These are phyloP conservation scores for Coprinopsis marcescibilis DNA, from an alignment of 768 basidiomycete species.

Conservation along the genomic window DNA sequence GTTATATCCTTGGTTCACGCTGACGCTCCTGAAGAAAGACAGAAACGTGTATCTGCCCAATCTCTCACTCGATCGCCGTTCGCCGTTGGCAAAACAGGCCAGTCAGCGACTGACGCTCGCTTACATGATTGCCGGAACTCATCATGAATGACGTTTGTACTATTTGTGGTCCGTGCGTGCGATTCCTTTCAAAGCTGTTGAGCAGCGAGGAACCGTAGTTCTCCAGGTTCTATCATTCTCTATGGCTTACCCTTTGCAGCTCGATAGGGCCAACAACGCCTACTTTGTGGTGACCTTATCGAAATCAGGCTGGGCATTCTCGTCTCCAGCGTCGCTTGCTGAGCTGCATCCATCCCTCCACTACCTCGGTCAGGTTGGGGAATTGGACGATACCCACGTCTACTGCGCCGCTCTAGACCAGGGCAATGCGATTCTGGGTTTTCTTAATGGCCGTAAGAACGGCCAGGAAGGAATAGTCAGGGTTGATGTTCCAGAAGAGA, in stretches of 20 bases:
- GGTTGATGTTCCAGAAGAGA: constrained; percentile 2
- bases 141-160: too few species aligned
- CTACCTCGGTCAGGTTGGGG: constrained; percentile 17
- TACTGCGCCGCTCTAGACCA: constrained; percentile 14
- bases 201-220: too few species aligned
- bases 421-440: constrained; percentile 2
- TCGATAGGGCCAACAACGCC: constrained; percentile 14
- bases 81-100: too few species aligned
- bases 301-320: constrained; percentile 8
- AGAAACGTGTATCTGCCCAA: too few species aligned
- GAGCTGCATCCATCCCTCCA: constrained; percentile 8
- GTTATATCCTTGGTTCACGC: too few species aligned
- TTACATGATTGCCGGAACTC: too few species aligned
- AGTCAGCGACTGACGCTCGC: too few species aligned
- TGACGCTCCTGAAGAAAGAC: too few species aligned
- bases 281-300: constrained; percentile 17
- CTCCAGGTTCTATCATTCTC: too few species aligned
- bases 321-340: constrained; percentile 11
- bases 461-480: constrained; percentile 7
- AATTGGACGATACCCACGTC: constrained; percentile 14
- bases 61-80: too few species aligned
- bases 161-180: too few species aligned
- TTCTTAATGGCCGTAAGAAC: constrained; percentile 3
- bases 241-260: constrained; percentile 1
- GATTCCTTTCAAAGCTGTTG: too few species aligned